Conservation (phyloP, 2,329 filamentous ascomycete genomes). For the Apiospora marii region DNA sequence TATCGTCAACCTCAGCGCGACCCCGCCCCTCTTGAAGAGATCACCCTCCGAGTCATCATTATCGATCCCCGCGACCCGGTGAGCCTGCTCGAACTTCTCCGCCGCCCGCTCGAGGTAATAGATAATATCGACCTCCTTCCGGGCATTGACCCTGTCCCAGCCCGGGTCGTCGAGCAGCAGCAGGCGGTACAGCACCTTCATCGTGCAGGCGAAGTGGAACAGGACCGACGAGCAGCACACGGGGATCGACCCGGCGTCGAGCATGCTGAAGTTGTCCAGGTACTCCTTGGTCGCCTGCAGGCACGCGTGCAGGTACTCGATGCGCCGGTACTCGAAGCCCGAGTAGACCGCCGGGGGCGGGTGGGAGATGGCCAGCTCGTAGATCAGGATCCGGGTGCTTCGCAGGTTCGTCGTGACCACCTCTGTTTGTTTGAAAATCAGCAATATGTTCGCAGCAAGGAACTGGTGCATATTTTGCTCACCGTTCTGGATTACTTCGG, state of each 20-base stretch:
- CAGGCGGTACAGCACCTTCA: conserved; percentile 41
- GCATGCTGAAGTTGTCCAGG: conserved; percentile 34
- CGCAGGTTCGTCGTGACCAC: conserved; percentile 45
- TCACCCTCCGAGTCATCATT: conserved; percentile 26
- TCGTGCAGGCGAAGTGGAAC: conserved; percentile 38
- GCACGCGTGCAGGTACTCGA: conserved; percentile 36
- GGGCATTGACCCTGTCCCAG: conserved; percentile 36
- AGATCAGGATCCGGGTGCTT: conserved; percentile 47
- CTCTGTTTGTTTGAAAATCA: conserved; percentile 38
- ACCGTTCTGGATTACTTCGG: conserved; percentile 41
- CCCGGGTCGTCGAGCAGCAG: conserved; percentile 38
- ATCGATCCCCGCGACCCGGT: conserved; percentile 32
- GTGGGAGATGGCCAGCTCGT: conserved; percentile 44
- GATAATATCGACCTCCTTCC: conserved; percentile 34
- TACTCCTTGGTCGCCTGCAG: conserved; percentile 35
- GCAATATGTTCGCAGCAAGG: not conserved
- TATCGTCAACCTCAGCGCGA: conserved; percentile 20
- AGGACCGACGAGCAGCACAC: conserved; percentile 32
- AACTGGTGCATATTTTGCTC: conserved; percentile 25
- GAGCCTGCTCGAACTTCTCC: conserved; percentile 31
- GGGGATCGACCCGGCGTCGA: conserved; percentile 34
- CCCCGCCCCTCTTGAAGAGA: conserved; percentile 23
- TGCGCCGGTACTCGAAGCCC: conserved; percentile 27
- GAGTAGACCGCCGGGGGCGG: conserved; percentile 27
- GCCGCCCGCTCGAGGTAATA: conserved; percentile 33